Evolutionary conservation across 179 eudicot genomes (phyloP), one percentile per base, ranked within the genome.

Genomic region (Vitellaria paradoxa): DNA sequence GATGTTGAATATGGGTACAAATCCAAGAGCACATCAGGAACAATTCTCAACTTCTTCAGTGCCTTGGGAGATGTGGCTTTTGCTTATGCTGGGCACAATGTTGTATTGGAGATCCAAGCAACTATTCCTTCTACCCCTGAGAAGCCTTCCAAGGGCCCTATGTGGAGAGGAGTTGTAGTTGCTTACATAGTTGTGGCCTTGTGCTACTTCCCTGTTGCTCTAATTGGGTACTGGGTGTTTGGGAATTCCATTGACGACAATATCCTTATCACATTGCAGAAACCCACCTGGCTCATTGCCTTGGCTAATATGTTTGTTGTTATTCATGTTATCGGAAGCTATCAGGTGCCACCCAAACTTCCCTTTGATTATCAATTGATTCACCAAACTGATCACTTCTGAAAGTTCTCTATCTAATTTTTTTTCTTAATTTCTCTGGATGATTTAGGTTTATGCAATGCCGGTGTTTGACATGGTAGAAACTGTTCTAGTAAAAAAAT

Each of bases 401-500:
- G 55, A 3, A 70, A 2, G 37, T 30, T 30, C 37, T 30, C 37
- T 30, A 30, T 0, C 37, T 30, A 30, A 30, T 30, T 30, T 30
- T 30, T 30, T 30, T 30, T 30, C 2, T 1, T 30, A 0, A 30
- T 30, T 30, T 30, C 37, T 30, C 37, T 30, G 37, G 37, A 30
- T 30, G 37, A 30, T 30, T 1, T 56, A 89, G 91, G 76, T 90
- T 24, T 90, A 60, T 69, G 93, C 93, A 0, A 90, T 89, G 88
- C 91, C 93, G 10, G 91, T 89, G 18, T 89, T 88, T 20, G 91
- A 89, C 78, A 89, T 89, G 93, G 2, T 88, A 18, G 93, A 89
- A 76, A 82, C 91, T 1, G 78, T 90, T 75, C 73, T 88, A 72
- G 86, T 90, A 17, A 87, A 84, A 85, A 76, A 87, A 61, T 56